These are phyloP conservation scores for Stipa capillata DNA, from an alignment of 176 grass and related monocot genomes.

Conservation along the genomic window DNA sequence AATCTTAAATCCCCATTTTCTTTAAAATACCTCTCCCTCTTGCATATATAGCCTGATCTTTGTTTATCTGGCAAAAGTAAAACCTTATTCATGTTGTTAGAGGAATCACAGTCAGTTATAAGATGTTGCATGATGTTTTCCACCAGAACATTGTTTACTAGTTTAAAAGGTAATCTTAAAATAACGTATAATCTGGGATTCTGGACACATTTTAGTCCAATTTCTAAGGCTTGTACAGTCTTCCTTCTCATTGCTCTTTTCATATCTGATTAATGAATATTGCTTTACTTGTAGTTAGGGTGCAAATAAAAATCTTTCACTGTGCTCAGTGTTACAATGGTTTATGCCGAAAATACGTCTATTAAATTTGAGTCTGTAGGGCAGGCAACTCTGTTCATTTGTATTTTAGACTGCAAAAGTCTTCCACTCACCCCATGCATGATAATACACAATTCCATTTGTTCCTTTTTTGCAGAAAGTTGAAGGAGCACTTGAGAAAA, in stretches of 20 bases:
- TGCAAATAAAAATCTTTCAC: neutral
- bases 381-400: neutral
- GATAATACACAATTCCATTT: neutral
- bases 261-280: neutral
- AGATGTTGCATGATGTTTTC: neutral
- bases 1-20: neutral
- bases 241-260: neutral
- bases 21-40: neutral
- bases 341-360: neutral
- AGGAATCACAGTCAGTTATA: neutral
- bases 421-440: neutral
- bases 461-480: constrained; percentile 63
- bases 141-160: neutral
- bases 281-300: neutral
- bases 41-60: neutral
- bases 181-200: neutral
- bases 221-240: no score
- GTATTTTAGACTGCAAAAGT: neutral
- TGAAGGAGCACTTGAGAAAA: constrained; percentile 69
- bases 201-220: neutral
- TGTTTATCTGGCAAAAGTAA: neutral
- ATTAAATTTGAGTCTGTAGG: neutral
- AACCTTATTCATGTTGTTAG: neutral
- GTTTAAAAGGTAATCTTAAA: neutral
- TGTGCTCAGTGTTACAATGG: neutral